Evolutionary conservation across 768 basidiomycete species (phyloP).

Genomic region (Lentinula edodes): DNA sequence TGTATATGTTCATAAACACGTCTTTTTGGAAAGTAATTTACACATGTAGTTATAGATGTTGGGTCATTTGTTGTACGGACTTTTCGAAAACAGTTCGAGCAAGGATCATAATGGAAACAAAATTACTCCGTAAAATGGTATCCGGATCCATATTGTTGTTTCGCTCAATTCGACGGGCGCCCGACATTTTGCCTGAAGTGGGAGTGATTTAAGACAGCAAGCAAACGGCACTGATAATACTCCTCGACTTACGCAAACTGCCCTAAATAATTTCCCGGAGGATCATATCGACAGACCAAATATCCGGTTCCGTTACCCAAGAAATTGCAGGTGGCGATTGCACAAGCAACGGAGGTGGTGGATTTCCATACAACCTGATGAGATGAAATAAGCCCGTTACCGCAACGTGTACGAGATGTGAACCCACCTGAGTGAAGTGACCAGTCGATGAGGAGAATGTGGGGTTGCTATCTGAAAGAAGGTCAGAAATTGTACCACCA

Average conservation of each 20-base stretch:
- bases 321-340: slow-evolving; percentile 28
- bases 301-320: slow-evolving; percentile 17
- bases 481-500: background rate
- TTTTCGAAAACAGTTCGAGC: too few relatives aligned
- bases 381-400: too few relatives aligned
- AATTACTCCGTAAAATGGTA: too few relatives aligned
- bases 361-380: slow-evolving; percentile 49
- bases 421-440: slow-evolving; percentile 25
- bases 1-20: too few relatives aligned
- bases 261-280: slow-evolving; percentile 21
- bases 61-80: too few relatives aligned
- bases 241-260: slow-evolving; percentile 16
- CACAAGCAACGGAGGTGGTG: slow-evolving; percentile 45
- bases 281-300: slow-evolving; percentile 22
- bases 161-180: background rate
- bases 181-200: background rate
- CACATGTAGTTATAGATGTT: too few relatives aligned
- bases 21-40: too few relatives aligned
- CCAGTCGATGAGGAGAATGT: slow-evolving; percentile 20
- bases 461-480: slow-evolving; percentile 18
- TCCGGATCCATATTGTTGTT: background rate
- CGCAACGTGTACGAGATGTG: too few relatives aligned
- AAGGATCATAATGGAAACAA: too few relatives aligned
- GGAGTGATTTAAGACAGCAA: background rate
- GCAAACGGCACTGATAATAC: too few relatives aligned